A percentile compares a stretch with the other conserved stretches of the same genome.
These are phyloP conservation scores for Ambrosiella cleistominuta DNA, from an alignment of 2,329 filamentous ascomycete species.

Conservation along the genomic window DNA sequence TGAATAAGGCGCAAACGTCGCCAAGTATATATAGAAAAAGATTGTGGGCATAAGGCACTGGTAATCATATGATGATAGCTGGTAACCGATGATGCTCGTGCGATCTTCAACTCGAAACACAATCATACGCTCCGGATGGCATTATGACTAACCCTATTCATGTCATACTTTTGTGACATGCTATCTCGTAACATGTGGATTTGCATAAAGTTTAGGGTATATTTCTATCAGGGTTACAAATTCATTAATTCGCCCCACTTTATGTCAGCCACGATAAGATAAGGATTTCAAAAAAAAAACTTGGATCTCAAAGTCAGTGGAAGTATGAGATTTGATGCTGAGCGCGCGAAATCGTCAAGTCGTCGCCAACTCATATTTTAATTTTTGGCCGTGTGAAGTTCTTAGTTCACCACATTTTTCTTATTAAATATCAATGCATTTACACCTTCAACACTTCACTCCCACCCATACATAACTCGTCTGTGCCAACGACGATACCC, in stretches of 20 bases:
- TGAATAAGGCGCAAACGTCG: no score
- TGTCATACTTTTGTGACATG: no score
- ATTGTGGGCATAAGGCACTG: neutral
- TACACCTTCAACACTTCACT: neutral
- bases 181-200: no score
- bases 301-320: neutral
- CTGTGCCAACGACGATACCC: neutral
- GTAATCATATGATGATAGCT: neutral
- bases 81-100: neutral
- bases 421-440: no score
- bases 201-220: no score
- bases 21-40: neutral
- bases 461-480: neutral
- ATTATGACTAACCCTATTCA: no score
- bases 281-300: conserved; percentile 5
- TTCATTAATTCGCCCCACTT: neutral
- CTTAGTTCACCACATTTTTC: no score
- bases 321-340: neutral
- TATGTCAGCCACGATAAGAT: conserved; percentile 8
- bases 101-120: neutral
- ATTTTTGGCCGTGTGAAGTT: no score
- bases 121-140: neutral
- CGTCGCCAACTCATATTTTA: neutral
- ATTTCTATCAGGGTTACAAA: no score
- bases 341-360: neutral